Percentiles rank a stretch among this genome's conserved stretches.
Conservation (phyloP, 768 basidiomycete species). For the Psilocybe subaeruginosa region DNA sequence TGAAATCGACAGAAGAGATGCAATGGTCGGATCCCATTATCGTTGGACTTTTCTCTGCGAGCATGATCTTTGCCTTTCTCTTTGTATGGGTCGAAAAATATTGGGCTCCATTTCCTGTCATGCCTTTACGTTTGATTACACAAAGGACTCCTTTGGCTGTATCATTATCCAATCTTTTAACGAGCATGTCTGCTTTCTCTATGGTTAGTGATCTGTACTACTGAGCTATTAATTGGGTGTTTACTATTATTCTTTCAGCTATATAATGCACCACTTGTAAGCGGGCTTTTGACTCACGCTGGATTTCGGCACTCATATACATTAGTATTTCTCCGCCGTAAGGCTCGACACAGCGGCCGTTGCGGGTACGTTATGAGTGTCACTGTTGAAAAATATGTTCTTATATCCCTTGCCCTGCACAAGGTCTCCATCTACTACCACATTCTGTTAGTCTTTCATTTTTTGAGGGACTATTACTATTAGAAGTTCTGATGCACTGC, state of each 20-base stretch:
- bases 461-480: conserved; percentile 6
- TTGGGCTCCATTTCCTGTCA: conserved; percentile 82
- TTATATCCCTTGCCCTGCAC: conserved; percentile 1
- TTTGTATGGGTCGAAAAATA: conserved; percentile 84
- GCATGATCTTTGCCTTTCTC: conserved; percentile 51
- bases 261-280: conserved; percentile 83
- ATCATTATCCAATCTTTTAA: conserved; percentile 78
- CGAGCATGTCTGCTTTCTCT: conserved; percentile 79
- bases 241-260: conserved; percentile 47
- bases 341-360: conserved; percentile 65
- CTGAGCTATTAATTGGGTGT: conserved; percentile 10
- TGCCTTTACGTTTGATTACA: conserved; percentile 82
- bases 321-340: conserved; percentile 83
- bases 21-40: conserved; percentile 78
- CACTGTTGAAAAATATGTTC: background rate
- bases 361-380: conserved; percentile 54
- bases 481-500: conserved; percentile 9
- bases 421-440: conserved; percentile 86
- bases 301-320: background rate
- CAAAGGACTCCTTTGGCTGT: conserved; percentile 83
- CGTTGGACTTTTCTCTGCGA: conserved; percentile 61
- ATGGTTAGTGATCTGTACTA: conserved; percentile 49
- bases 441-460: conserved; percentile 67
- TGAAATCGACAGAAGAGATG: conserved; percentile 79
- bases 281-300: conserved; percentile 22